Evolutionary conservation across 225 moss, liverwort and hornwort genomes (phyloP), one percentile per base, ranked within the genome.

Genomic region (Polytrichum commune): DNA sequence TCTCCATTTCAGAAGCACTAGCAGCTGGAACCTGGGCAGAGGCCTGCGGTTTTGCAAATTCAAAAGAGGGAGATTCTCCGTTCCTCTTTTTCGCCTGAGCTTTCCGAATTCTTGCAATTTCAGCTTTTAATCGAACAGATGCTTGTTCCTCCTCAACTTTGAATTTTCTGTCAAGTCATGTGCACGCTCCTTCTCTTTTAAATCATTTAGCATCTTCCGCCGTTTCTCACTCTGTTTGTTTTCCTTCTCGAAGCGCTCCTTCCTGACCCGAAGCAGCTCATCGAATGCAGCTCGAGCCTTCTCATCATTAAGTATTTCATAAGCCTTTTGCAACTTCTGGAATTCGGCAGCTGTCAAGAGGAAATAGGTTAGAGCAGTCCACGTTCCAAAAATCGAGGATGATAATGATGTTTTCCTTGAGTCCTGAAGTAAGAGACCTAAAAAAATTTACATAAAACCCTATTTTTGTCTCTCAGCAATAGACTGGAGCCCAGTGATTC

Each of bases 201-300:
- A 77, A 75, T 95, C 92, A 16, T 85, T 84, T 92, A 84, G 90
- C 97, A 98, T 90, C 76, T 86, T 98, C 78, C 82, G 94, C 6
- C 91, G 91, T 75, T 94, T 93, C 65, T 86, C 84, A 70, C 94
- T 98, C 64, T 81, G 76, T 62, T 79, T 85, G 29, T 29, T 76
- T 58, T 83, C 88, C 29, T 87, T 98, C 66, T 87, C 76, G 19
- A 77, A 69, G 23, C 94, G 85, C 38, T 84, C 90, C 81, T 80
- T 85, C 7, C 85, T 83, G 69, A 96, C 71, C 60, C 76, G 81
- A 65, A 78, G 74, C 23, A 98, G 85, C 62, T 94, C 92, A 70
- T 98, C 91, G 33, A 91, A 98, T 1, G 92, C 88, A 33, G 91
- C 88, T 8, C 97, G 86, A 22, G 86, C 94, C 68, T 89, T 83